Evolutionary conservation across 768 basidiomycete species (phyloP).

Genomic region (Lactarius akahatsu): DNA sequence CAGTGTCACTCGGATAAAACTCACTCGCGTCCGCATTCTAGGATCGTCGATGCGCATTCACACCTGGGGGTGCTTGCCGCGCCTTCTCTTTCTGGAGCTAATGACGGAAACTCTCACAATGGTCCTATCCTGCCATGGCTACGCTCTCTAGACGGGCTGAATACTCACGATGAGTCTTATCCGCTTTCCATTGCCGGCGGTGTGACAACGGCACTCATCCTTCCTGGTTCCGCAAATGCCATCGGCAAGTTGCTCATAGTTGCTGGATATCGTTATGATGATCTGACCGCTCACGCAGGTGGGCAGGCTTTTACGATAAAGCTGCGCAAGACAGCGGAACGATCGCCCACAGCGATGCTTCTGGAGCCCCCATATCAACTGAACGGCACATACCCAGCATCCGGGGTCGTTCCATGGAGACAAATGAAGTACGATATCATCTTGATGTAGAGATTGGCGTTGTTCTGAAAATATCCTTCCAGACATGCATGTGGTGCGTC

Average conservation of each 20-base stretch:
- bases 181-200: conserved; percentile 72
- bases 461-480: conserved; percentile 3
- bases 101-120: conserved; percentile 53
- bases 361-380: conserved; percentile 70
- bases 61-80: conserved; percentile 47
- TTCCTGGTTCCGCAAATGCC: conserved; percentile 71
- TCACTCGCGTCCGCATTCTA: conserved; percentile 22
- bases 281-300: conserved; percentile 40
- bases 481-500: conserved; percentile 61
- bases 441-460: not conserved
- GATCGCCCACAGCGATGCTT: conserved; percentile 64
- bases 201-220: conserved; percentile 70
- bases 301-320: conserved; percentile 82
- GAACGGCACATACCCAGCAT: conserved; percentile 38
- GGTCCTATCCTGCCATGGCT: conserved; percentile 63
- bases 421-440: conserved; percentile 64
- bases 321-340: conserved; percentile 63
- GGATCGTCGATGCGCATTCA: conserved; percentile 57
- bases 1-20: not conserved
- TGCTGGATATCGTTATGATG: conserved; percentile 8
- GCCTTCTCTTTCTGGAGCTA: conserved; percentile 38
- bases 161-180: conserved; percentile 78
- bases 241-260: conserved; percentile 47
- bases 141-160: conserved; percentile 72
- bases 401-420: conserved; percentile 45